Percentiles rank a stretch among this genome's conserved stretches.
phyloP scores from a whole-genome alignment of 768 basidiomycete genomes.

The Lactarius hatsudake region DNA sequence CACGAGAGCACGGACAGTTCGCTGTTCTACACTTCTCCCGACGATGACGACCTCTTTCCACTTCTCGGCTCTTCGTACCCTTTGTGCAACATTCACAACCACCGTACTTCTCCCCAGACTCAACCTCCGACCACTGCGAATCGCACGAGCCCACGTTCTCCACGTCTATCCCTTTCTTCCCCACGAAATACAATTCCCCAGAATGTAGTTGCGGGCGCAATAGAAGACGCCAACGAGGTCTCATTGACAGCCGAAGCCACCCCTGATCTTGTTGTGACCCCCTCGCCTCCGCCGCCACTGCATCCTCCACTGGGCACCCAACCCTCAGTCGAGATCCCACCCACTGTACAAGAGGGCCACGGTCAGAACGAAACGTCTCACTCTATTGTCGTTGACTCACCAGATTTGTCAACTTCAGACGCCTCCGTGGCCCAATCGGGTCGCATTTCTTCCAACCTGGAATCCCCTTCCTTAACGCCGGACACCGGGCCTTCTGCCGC shows the following conservation, averaged over 20 bases:
- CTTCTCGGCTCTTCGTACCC: not conserved
- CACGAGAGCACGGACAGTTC: not conserved
- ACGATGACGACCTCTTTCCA: not conserved
- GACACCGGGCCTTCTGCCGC: too few species aligned
- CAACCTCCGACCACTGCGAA: not conserved
- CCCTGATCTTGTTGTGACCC: not conserved
- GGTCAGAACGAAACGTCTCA: not conserved
- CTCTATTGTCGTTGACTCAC: not conserved
- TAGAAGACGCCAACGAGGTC: not conserved
- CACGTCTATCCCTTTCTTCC: not conserved
- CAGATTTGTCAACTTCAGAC: too few species aligned
- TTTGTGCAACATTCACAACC: not conserved
- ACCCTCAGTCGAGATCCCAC: too few species aligned
- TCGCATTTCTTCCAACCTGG: too few species aligned
- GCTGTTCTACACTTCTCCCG: not conserved
- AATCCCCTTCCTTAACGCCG: too few species aligned
- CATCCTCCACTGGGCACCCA: not conserved
- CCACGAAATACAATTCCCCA: not conserved
- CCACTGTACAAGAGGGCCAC: not conserved
- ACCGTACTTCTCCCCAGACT: not conserved
- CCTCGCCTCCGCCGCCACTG: not conserved
- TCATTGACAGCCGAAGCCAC: too few species aligned
- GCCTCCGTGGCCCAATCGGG: too few species aligned
- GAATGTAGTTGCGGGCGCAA: not conserved
- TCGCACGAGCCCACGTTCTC: not conserved